These are phyloP conservation scores for Comarum palustre DNA, from an alignment of 306 rosid species.

Conservation along the genomic window DNA sequence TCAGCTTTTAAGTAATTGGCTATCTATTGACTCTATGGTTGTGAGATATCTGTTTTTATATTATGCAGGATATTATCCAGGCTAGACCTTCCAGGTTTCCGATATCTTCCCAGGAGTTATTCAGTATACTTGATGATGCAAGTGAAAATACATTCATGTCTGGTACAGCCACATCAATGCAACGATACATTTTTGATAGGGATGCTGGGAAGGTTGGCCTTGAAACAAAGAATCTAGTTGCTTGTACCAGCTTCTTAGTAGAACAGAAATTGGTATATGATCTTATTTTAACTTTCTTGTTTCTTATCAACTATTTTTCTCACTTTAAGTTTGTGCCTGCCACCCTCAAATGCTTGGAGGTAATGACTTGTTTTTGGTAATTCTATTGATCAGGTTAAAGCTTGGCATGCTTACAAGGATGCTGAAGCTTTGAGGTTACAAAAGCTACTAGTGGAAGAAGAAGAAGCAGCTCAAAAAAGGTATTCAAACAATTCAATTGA, in stretches of 20 bases:
- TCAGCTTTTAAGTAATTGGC: conserved; percentile 16
- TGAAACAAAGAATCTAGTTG: conserved; percentile 70
- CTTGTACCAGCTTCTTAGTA: conserved; percentile 75
- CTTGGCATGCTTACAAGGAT: conserved; percentile 81
- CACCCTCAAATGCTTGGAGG: not conserved
- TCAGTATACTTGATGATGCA: conserved; percentile 69
- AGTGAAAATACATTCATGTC: conserved; percentile 76
- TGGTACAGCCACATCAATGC: conserved; percentile 65
- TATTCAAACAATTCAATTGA: conserved; percentile 18
- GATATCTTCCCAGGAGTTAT: conserved; percentile 59
- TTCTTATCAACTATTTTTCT: not conserved
- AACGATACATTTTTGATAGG: conserved; percentile 65
- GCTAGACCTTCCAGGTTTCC: conserved; percentile 57
- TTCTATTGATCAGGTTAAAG: conserved; percentile 51
- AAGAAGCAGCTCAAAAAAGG: conserved; percentile 87
- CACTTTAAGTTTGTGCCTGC: not conserved
- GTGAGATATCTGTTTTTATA: conserved; percentile 16
- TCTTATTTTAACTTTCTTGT: conserved; percentile 14
- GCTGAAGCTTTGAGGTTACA: conserved; percentile 81
- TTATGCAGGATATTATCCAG: conserved; percentile 70
- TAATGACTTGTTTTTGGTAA: not conserved
- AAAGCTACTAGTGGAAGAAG: conserved; percentile 81
- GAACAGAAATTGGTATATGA: conserved; percentile 72
- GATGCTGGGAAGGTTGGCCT: conserved; percentile 72
- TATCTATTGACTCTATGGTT: conserved; percentile 13